Base-by-base conservation (phyloP, 148 eudicot species). In the Diospyros kaki region DNA sequence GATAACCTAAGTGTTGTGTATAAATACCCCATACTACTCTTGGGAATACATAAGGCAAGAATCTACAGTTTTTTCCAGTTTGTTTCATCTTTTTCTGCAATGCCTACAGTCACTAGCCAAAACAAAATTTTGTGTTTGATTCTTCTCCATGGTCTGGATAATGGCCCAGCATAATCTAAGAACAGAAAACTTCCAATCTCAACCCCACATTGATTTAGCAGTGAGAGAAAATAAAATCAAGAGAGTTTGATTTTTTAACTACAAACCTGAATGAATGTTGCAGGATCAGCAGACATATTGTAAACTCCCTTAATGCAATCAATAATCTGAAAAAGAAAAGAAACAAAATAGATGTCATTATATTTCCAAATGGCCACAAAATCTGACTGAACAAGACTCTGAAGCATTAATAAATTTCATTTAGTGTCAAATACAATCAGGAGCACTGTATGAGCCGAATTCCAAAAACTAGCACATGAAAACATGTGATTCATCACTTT, bases 181-280 rank as follows among this genome's bases (percentile, higher is more conserved):
- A 63, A 2, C 4, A 56, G 60, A 56, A 14, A 63, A 63, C 66
- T 9, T 2, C 15, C 4, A 15, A 15, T 52, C 12, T 28, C 39
- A 15, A 45, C 28, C 28, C 28, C 28, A 28, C 28, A 28, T 28
- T 28, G 28, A 28, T 28, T 28, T 28, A 28, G 28, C 28, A 28
- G 28, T 65, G 18, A 42, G 44, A 65, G 10, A 14, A 65, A 65
- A 42, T 13, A 40, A 43, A 65, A 12, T 10, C 4, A 28, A 48
- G 1, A 71, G 41, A 17, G 38, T 71, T 9, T n/a, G 69, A 66
- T 62, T 39, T 44, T 41, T 14, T 59, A 46, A 78, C 14, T 11
- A 68, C 51, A 12, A 75, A 84, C 90, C 90, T 87, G 90, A 72
- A 81, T 68, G 61, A 87, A 84, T 51, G 90, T 87, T 53, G 81